Evolutionary conservation across 202 grass and related monocot genomes (phyloP).

Genomic region (Eragrostis tef): DNA sequence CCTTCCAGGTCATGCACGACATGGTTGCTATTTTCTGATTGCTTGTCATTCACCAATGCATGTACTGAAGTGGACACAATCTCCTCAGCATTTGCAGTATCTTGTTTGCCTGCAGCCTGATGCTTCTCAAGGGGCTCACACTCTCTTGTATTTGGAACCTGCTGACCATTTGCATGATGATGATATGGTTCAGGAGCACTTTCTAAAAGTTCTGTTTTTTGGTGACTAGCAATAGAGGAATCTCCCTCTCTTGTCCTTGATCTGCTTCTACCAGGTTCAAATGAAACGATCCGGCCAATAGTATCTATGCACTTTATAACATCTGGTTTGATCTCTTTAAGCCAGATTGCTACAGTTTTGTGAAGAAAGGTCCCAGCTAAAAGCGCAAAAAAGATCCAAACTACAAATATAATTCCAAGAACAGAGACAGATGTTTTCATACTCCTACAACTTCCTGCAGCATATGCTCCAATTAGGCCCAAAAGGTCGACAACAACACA

Average conservation of each 20-base stretch:
- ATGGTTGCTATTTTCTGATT: neutral
- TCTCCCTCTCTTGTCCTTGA: neutral
- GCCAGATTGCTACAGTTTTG: neutral
- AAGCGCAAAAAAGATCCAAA: constrained; percentile 28
- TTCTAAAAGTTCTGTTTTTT: constrained; percentile 6
- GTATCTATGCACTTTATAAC: too few species aligned
- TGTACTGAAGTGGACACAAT: neutral
- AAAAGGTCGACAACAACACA: constrained; percentile 46
- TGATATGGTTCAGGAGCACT: neutral
- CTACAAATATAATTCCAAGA: constrained; percentile 20
- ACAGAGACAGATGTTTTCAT: constrained; percentile 31
- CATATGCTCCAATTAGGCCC: constrained; percentile 37
- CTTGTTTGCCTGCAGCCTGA: too few species aligned
- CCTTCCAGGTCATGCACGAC: neutral
- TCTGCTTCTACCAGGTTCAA: neutral
- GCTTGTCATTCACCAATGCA: neutral
- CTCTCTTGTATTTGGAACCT: neutral
- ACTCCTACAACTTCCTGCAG: constrained; percentile 45
- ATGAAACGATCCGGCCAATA: too few species aligned
- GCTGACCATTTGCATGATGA: neutral
- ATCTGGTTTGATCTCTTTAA: too few species aligned
- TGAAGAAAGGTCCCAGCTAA: constrained; percentile 4
- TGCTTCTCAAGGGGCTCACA: too few species aligned
- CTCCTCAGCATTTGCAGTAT: neutral
- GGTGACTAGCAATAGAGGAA: neutral